Evolutionary conservation across 208 protist genomes (phyloP).

Genomic region (Porcisia hertigi): DNA sequence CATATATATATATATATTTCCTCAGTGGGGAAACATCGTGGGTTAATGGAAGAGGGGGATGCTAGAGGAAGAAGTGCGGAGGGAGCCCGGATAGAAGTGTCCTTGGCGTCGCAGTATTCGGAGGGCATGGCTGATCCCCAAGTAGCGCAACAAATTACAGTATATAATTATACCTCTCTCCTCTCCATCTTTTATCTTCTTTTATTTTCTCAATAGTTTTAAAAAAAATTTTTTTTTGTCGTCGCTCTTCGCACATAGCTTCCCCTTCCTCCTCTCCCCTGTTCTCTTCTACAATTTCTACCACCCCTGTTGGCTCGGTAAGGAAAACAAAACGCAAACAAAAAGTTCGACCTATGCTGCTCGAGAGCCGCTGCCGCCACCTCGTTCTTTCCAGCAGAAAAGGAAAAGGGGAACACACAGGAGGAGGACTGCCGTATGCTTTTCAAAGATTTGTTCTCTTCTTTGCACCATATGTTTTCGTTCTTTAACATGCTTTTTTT

Average conservation of each 20-base stretch:
- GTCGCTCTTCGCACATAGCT: slow-evolving; percentile 3
- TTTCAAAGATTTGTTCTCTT: not conserved
- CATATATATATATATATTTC: not conserved
- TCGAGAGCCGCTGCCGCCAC: not conserved
- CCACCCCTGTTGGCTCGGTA: not conserved
- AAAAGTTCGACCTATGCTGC: too few species aligned
- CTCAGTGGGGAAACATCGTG: not conserved
- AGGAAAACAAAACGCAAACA: not conserved
- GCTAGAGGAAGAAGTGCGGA: not conserved
- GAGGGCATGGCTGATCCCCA: not conserved
- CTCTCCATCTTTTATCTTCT: slow-evolving; percentile 8
- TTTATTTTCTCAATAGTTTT: slow-evolving; percentile 12
- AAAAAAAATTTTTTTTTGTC: slow-evolving; percentile 3
- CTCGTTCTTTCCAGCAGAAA: not conserved
- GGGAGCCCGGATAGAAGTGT: not conserved
- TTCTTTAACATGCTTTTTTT: not conserved
- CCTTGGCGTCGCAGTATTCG: not conserved
- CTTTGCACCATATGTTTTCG: not conserved
- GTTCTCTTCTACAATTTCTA: not conserved
- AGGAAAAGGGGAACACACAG: not conserved
- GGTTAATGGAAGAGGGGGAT: not conserved
- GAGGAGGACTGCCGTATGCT: not conserved
- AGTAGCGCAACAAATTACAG: not conserved
- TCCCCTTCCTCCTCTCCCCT: too few species aligned
- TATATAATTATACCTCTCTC: not conserved